These are phyloP conservation scores for Neurospora cerealis DNA, from an alignment of 495 filamentous ascomycete species.

Conservation along the genomic window DNA sequence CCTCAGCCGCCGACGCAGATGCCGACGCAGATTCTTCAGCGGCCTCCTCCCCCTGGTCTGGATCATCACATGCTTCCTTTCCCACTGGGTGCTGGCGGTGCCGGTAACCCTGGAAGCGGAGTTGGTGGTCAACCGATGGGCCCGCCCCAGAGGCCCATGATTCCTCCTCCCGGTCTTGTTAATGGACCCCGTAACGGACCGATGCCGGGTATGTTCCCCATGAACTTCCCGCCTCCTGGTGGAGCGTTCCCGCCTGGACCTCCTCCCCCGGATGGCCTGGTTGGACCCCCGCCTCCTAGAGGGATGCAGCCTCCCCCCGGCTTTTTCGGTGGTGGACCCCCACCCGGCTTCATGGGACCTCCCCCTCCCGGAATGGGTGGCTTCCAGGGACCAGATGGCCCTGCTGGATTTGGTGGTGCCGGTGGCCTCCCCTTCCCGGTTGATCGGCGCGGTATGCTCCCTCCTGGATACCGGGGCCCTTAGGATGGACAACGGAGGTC, in stretches of 20 bases:
- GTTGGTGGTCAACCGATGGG: conserved; percentile 24
- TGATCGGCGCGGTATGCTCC: conserved; percentile 12
- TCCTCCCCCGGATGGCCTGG: conserved; percentile 34
- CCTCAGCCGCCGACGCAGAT: conserved; percentile 26
- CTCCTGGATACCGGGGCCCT: conserved; percentile 4
- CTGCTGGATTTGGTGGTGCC: conserved; percentile 5
- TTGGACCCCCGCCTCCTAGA: conserved; percentile 23
- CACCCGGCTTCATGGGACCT: conserved; percentile 28
- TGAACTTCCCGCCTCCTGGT: conserved; percentile 34
- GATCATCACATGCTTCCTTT: conserved; percentile 40
- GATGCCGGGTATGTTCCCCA: conserved; percentile 36
- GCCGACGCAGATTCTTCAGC: conserved; percentile 47
- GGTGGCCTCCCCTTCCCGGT: conserved; percentile 2
- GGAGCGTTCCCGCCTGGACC: conserved; percentile 23
- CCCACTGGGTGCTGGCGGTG: conserved; percentile 25
- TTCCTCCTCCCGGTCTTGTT: conserved; percentile 42
- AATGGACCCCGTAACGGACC: conserved; percentile 32
- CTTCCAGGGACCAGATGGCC: conserved; percentile 37
- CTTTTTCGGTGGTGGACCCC: conserved; percentile 34
- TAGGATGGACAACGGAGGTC: neutral
- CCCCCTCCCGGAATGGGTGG: conserved; percentile 36
- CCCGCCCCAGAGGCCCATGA: conserved; percentile 35
- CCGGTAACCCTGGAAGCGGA: neutral
- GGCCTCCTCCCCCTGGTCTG: conserved; percentile 40
- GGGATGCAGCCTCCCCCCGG: conserved; percentile 40